Percentiles rank a stretch among this genome's conserved stretches.
These are phyloP conservation scores for Acacia crassicarpa DNA, from an alignment of 306 rosid genomes.

Conservation along the genomic window DNA sequence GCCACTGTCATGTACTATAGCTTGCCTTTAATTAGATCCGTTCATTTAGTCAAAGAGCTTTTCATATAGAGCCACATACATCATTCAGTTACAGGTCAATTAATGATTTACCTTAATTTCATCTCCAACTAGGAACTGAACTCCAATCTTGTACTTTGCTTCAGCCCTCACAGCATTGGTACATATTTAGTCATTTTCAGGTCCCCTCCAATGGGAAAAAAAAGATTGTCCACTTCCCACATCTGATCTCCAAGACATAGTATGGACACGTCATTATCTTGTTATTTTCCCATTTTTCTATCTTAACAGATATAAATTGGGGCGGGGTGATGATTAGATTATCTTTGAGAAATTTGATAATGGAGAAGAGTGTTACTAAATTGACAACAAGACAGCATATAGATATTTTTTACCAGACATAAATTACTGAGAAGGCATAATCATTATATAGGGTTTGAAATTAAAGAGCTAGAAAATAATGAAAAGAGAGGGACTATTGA, in stretches of 20 bases:
- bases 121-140: neutral
- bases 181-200: neutral
- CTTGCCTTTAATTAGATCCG: neutral
- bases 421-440: neutral
- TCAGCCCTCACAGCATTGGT: neutral
- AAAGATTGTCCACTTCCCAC: neutral
- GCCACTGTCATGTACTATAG: neutral
- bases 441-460: neutral
- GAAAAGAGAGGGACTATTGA: neutral
- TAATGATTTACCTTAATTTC: slow-evolving; percentile 6
- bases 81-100: neutral
- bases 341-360: neutral
- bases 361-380: neutral
- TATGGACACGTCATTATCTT: neutral
- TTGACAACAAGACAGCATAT: neutral
- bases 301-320: neutral
- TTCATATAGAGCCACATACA: neutral
- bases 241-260: neutral
- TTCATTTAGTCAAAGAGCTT: neutral
- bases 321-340: neutral
- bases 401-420: too few species aligned
- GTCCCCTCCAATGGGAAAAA: neutral
- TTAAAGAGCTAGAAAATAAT: neutral
- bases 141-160: neutral
- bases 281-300: neutral